These are phyloP conservation scores for Uronychia setigera DNA, from an alignment of 73 alveolate genomes.

Conservation along the genomic window DNA sequence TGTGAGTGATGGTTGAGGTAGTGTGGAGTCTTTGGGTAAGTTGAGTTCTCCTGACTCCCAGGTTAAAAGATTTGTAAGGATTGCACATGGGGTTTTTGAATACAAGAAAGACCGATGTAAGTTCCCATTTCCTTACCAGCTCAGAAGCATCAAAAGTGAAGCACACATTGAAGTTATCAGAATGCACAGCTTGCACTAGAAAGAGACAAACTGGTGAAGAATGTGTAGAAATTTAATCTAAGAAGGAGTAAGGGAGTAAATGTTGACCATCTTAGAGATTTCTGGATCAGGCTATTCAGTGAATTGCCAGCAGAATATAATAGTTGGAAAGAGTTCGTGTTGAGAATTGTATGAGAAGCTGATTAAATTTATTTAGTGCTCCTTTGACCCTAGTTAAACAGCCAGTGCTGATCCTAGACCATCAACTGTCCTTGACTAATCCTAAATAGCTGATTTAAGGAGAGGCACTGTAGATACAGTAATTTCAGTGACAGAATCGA, in stretches of 20 bases:
- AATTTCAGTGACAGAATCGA: no score
- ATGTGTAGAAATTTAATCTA: not conserved
- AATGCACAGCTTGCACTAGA: not conserved
- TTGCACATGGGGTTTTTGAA: not conserved
- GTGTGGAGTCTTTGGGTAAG: constrained; percentile 1
- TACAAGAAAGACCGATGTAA: not conserved
- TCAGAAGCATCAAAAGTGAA: not conserved
- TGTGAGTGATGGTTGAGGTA: constrained; percentile 4
- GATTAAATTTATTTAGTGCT: not conserved
- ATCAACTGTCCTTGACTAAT: not conserved
- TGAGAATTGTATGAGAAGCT: not conserved
- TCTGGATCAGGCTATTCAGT: not conserved
- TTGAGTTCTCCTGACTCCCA: not conserved
- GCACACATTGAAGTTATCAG: not conserved
- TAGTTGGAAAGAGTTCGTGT: not conserved
- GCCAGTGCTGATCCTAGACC: not conserved
- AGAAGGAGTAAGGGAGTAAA: not conserved
- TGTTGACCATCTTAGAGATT: not conserved
- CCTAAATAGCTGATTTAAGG: not conserved
- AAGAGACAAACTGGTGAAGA: not conserved
- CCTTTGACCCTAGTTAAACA: not conserved
- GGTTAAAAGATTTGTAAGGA: not conserved
- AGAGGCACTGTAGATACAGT: not conserved
- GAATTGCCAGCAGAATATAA: not conserved
- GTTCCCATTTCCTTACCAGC: not conserved